Evolutionary conservation across 2,329 filamentous ascomycete genomes (phyloP), one percentile per base, ranked within the genome.

Genomic region (Pseudogymnoascus sp.): DNA sequence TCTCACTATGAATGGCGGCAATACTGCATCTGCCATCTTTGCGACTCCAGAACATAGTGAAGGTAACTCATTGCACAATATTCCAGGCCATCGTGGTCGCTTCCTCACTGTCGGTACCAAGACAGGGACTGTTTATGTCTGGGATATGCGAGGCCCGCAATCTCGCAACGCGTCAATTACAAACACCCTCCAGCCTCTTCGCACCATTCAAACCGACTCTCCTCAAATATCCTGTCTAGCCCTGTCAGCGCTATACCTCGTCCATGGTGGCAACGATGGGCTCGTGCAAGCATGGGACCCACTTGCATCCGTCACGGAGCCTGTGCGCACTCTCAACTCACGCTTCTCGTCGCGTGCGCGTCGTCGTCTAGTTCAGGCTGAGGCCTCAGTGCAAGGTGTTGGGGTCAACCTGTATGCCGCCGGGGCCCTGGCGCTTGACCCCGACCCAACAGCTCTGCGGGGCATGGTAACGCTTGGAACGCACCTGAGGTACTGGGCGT

Each of bases 271-370:
- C 26, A 96, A 90, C 68, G 95, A 99, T 75, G 93, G 95, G 0
- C 83, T 97, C 2, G 93, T 96, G 4, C 95, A 97, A 74, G 90
- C 92, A 5, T 99, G 95, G 95, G 95, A 99, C 77, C 90, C 90
- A n/a, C 79, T 99, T 57, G 91, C 88, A 0, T 97, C 93, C 1
- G 89, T 83, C 0, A 76, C 82, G 16, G 86, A 88, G 18, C 91
- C 95, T 0, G 83, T 97, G 61, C 86, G 92, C 40, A 97, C 92
- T 0, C 80, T 99, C 62, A 93, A 96, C 72, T 91, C 91, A 2
- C 86, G 89, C 12, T 92, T 93, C 68, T 90, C 90, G 1, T 88
- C 89, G 6, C 86, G 91, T 29, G 88, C 93, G 61, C 89, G 93
- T 67, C 90, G 93, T 64, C 86, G 92, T 67, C 83, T 79, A 70